Base-by-base conservation (phyloP, 2,329 filamentous ascomycete genomes). In the Alternaria consortialis region DNA sequence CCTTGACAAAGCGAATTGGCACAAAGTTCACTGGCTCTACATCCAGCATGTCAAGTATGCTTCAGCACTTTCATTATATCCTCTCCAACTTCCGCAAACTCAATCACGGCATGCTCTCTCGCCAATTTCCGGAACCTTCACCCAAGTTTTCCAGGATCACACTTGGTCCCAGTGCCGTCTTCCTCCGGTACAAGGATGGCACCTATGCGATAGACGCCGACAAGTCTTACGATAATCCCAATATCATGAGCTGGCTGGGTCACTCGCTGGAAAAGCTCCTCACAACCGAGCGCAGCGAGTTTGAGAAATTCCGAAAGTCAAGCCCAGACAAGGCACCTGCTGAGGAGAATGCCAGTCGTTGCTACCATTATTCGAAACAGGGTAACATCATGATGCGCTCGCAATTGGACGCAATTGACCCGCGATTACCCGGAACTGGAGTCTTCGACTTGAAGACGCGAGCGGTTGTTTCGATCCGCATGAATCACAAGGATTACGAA, bases 401-500 rank as follows among this genome's bases (percentile, higher is more conserved):
- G 3, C 95, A 99, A 78, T 85, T 99, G 12, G 95, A 99, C 76
- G 95, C 95, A 0, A 82, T 95, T 70, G 95, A 99, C 75, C 84
- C 89, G 12, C 88, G 95, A 52, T 80, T 99, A 7, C 95, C 94
- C 0, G 95, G 95, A 1, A 91, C 90, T 5, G 95, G 95, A 40
- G 94, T 97, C 83, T 99, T 97, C 74, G 95, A 99, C 78, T 82
- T 99, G 61, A 99, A 99, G 81, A 99, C 95, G 0, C 87, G 96
- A 70, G 94, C 95, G 1, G 94, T 98, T 0, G 84, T 97, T 5
- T 90, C 92, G 0, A 92, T 99, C 64, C 92, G 95, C 29, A 97
- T 97, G 93, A 90, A 97, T 69, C 85, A 91, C 0, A 71, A 77
- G 5, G 86, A 90, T 17, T 92, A 90, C 73, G 85, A 94, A 66